These are phyloP conservation scores for Hypoxylon sp. DNA, from an alignment of 2,329 filamentous ascomycete genomes.

Conservation along the genomic window DNA sequence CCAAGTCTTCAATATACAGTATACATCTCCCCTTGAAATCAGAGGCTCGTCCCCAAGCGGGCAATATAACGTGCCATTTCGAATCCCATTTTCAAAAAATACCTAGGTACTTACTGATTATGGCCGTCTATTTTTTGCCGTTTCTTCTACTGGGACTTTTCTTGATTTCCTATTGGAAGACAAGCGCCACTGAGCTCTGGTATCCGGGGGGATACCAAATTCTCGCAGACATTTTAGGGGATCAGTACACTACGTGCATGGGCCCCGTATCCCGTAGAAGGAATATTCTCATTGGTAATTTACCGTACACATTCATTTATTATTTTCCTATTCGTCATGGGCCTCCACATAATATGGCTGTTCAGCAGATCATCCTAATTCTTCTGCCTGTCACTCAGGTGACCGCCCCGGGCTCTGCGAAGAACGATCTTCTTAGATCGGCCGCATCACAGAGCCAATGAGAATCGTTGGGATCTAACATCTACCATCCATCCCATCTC, in stretches of 20 bases:
- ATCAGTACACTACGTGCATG: neutral
- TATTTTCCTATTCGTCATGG: neutral
- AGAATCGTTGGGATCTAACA: neutral
- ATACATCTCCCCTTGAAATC: neutral
- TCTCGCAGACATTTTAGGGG: neutral
- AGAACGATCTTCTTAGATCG: slow-evolving; percentile 1
- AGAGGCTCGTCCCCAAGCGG: neutral
- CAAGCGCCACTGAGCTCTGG: neutral
- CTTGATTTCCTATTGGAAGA: neutral
- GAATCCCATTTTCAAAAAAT: no score
- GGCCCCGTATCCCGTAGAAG: neutral
- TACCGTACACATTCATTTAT: neutral
- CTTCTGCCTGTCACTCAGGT: neutral
- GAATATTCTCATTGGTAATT: neutral
- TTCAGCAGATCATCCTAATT: slow-evolving; percentile 4
- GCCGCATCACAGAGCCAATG: slow-evolving; percentile 3
- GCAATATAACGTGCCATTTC: neutral
- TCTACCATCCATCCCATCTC: neutral
- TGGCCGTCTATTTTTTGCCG: no score
- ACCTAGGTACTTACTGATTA: no score
- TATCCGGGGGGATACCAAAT: neutral
- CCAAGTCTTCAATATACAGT: no score
- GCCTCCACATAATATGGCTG: neutral
- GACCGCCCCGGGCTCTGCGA: neutral
- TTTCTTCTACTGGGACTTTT: no score